Percentiles rank a stretch among this genome's conserved stretches.
Evolutionary conservation across 2,329 filamentous ascomycete species (phyloP).

Genomic region (Fusarium anguioides): DNA sequence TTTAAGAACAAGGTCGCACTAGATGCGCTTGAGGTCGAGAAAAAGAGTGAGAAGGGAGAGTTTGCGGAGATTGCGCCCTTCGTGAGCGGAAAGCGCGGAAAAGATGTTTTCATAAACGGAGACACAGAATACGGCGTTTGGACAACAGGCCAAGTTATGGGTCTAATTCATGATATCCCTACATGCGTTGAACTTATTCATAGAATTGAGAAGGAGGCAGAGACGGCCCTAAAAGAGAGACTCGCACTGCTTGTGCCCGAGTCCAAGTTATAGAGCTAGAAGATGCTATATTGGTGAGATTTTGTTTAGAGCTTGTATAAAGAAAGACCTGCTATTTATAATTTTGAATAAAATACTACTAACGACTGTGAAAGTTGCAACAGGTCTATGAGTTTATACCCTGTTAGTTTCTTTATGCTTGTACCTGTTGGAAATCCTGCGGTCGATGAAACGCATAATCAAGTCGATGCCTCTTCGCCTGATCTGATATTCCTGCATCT

Average conservation of each 20-base stretch:
- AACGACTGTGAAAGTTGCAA: constrained; percentile 1
- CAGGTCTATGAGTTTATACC: constrained; percentile 10
- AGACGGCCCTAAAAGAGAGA: constrained; percentile 71
- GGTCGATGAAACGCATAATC: constrained; percentile 38
- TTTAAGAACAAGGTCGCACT: constrained; percentile 91
- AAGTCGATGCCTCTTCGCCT: constrained; percentile 32
- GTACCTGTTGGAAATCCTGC: constrained; percentile 26
- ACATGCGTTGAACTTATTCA: constrained; percentile 76
- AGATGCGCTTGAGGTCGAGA: constrained; percentile 85
- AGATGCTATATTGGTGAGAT: constrained; percentile 1
- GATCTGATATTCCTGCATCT: constrained; percentile 4
- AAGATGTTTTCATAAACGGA: constrained; percentile 91
- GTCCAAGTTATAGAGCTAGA: constrained; percentile 66
- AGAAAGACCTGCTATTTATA: neutral
- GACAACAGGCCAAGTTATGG: constrained; percentile 97
- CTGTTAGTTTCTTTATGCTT: neutral
- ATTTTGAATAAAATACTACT: constrained; percentile 9
- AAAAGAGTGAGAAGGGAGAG: constrained; percentile 83
- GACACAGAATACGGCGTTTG: constrained; percentile 94
- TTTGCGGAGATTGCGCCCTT: constrained; percentile 89
- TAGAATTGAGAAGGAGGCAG: constrained; percentile 82
- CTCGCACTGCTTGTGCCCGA: constrained; percentile 64
- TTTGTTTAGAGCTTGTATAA: constrained; percentile 17
- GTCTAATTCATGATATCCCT: constrained; percentile 84
- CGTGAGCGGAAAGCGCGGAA: constrained; percentile 90